Base-by-base conservation (phyloP, 495 filamentous ascomycete species). In the Hypoxylon crocopeplum region DNA sequence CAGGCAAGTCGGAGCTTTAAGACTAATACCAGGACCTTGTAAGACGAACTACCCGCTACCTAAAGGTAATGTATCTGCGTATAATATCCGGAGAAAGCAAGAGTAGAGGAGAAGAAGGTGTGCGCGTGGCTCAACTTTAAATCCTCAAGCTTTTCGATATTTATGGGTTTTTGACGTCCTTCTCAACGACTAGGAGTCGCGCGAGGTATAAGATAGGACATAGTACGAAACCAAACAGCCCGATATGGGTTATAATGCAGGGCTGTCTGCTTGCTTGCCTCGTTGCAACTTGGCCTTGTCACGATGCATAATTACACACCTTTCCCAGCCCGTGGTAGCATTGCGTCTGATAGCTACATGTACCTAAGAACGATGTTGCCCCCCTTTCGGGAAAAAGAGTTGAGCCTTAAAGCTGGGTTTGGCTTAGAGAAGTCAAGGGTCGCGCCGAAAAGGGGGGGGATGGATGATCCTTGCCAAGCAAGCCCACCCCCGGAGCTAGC, bases 91-190 rank as follows among this genome's bases (percentile, higher is more conserved):
- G 48, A 40, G 12, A 24, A 17, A 25, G 11, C 12, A 5, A 7
- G n/a, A 16, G 15, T 17, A 21, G 22, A 2, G 19, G 21, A 6
- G 48, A 13, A n/a, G 30, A 16, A 40, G 11, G 37, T 11, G 44
- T 29, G 42, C n/a, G 20, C 30, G n/a, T 46, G 16, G 24, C 21
- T 47, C 61, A 59, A 64, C 49, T 51, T 55, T 59, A 64, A 64
- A 34, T 17, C 15, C 38, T 46, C 42, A 50, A 59, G 54, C 36
- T 58, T 57, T 36, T 39, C 20, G 27, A 42, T 19, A 47, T 50
- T 45, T 27, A 27, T 8, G 24, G 8, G 8, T 3, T 4, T 27
- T 4, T 27, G 3, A 8, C 30, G 48, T 39, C 48, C 48, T 36
- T 15, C 12, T 37, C 19, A 7, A 24, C 25, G 16, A 29, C 40